Conservation (phyloP, 2,329 filamentous ascomycete genomes). For the Aspergillus ustus region DNA sequence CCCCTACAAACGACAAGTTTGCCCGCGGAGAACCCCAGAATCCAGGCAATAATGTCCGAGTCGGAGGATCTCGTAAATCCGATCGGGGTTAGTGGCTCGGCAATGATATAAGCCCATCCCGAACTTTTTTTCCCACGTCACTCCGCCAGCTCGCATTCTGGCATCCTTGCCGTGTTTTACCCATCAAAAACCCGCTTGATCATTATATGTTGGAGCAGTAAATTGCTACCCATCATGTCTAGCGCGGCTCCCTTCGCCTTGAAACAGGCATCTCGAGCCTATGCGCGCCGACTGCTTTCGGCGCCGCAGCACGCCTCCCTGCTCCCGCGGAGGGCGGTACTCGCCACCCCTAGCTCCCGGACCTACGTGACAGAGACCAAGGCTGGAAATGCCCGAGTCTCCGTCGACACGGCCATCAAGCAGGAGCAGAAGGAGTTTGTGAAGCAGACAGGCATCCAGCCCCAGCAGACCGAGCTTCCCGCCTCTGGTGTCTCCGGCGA, state of each 20-base stretch:
- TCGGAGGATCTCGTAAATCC: constrained; percentile 31
- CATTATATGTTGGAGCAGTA: constrained; percentile 27
- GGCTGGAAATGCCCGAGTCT: constrained; percentile 71
- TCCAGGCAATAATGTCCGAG: not conserved
- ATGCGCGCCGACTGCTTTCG: constrained; percentile 53
- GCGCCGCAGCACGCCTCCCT: constrained; percentile 43
- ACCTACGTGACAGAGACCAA: constrained; percentile 85
- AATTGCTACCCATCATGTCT: constrained; percentile 57
- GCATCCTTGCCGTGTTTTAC: constrained; percentile 20
- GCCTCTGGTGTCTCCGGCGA: constrained; percentile 63
- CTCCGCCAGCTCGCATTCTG: constrained; percentile 16
- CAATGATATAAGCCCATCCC: constrained; percentile 34
- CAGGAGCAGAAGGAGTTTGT: constrained; percentile 82
- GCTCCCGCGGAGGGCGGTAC: constrained; percentile 43
- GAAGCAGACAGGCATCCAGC: constrained; percentile 59
- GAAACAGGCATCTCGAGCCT: constrained; percentile 72
- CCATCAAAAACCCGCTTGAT: constrained; percentile 28
- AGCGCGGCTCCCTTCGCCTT: constrained; percentile 69
- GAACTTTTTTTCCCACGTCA: constrained; percentile 32
- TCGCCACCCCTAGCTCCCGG: constrained; percentile 50
- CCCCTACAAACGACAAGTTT: not conserved
- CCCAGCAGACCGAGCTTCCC: constrained; percentile 64
- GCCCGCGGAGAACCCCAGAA: not conserved
- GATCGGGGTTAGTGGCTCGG: constrained; percentile 32
- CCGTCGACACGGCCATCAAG: constrained; percentile 80